Evolutionary conservation across 495 filamentous ascomycete species (phyloP).

Genomic region (Penicillium ucsense): DNA sequence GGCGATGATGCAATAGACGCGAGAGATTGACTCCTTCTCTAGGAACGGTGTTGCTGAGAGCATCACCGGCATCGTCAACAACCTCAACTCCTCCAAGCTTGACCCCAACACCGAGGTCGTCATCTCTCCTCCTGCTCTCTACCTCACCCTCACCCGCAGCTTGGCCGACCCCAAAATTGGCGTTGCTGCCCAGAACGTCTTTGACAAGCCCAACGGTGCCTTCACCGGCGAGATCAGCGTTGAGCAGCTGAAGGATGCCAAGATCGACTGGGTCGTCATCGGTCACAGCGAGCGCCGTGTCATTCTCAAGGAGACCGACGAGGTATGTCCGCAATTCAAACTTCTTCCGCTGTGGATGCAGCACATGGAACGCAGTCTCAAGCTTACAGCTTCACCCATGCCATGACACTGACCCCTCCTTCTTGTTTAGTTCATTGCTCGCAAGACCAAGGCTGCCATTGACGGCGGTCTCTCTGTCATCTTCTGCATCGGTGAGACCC

Average conservation of each 20-base stretch:
- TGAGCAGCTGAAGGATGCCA: conserved; percentile 76
- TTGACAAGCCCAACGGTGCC: conserved; percentile 90
- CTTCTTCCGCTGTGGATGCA: background rate
- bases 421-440: conserved; percentile 57
- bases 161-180: conserved; percentile 59
- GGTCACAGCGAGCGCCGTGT: conserved; percentile 91
- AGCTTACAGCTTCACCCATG: background rate
- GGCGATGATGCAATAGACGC: background rate
- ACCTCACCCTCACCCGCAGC: conserved; percentile 76
- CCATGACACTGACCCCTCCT: background rate
- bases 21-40: conserved; percentile 8
- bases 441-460: conserved; percentile 84
- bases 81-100: conserved; percentile 68
- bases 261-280: conserved; percentile 79
- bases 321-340: conserved; percentile 27
- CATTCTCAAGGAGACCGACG: conserved; percentile 74
- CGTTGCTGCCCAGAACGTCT: conserved; percentile 92
- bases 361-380: background rate
- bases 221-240: conserved; percentile 96
- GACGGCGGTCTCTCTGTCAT: conserved; percentile 84
- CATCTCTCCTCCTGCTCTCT: conserved; percentile 81
- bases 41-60: conserved; percentile 88
- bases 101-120: conserved; percentile 62
- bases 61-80: conserved; percentile 77
- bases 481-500: conserved; percentile 89